Conservation (phyloP, 352 stramenopile species). For the Thalassiosira mediterranea region DNA sequence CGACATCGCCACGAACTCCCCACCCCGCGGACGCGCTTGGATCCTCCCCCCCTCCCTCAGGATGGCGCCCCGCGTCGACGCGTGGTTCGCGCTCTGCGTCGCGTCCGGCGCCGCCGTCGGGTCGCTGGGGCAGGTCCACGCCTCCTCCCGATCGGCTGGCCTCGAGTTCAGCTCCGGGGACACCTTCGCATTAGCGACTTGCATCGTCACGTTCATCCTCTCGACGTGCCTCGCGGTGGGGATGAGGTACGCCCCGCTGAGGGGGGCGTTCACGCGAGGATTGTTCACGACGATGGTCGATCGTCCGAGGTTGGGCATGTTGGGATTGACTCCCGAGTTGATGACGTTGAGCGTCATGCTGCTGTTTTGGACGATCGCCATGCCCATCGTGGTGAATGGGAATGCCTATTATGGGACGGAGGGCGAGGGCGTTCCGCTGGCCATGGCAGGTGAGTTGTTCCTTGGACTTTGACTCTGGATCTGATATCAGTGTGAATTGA, state of each 20-base stretch:
- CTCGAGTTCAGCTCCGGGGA: background rate
- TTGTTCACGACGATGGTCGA: background rate
- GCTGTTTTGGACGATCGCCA: slow-evolving; percentile 29
- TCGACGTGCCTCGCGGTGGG: background rate
- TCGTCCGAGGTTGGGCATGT: too few relatives aligned
- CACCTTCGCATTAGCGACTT: background rate
- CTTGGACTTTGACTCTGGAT: too few relatives aligned
- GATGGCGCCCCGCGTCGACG: background rate
- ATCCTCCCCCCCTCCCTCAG: background rate
- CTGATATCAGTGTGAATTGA: too few relatives aligned
- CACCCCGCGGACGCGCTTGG: too few relatives aligned
- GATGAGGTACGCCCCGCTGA: background rate
- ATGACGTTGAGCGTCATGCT: slow-evolving; percentile 13
- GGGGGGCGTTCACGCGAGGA: background rate
- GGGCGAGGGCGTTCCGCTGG: background rate
- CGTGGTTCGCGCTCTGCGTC: background rate
- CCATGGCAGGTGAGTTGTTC: background rate
- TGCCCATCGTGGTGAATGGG: slow-evolving; percentile 31
- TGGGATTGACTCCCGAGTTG: slow-evolving; percentile 19
- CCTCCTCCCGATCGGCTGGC: too few relatives aligned
- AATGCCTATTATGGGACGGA: background rate
- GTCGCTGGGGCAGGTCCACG: background rate
- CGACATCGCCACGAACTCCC: background rate
- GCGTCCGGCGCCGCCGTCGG: background rate
- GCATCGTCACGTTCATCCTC: background rate